Percentiles rank a stretch among this genome's conserved stretches.
Evolutionary conservation across 768 basidiomycete species (phyloP).

Genomic region (Fistulinella prunicolor): DNA sequence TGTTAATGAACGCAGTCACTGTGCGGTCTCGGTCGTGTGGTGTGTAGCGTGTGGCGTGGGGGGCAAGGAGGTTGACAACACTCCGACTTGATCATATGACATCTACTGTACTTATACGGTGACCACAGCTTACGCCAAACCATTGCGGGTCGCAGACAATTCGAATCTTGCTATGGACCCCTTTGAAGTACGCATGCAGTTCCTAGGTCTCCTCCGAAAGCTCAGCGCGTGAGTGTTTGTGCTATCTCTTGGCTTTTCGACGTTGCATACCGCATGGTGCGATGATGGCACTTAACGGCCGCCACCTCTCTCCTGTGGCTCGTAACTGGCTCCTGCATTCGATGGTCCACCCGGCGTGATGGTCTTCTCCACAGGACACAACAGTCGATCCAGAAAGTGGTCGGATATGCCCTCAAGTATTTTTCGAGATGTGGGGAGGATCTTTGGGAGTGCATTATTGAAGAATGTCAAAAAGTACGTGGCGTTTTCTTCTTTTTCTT

Average conservation of each 20-base stretch:
- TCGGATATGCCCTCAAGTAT: constrained; percentile 80
- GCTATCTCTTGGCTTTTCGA: no score
- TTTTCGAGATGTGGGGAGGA: constrained; percentile 86
- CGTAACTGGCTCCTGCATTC: background rate
- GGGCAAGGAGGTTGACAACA: no score
- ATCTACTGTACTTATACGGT: background rate
- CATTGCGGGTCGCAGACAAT: background rate
- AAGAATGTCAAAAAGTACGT: constrained; percentile 83
- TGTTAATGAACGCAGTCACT: no score
- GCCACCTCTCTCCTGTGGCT: background rate
- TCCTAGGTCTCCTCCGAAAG: constrained; percentile 56
- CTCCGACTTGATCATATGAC: no score
- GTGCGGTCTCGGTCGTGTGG: no score
- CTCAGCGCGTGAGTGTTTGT: constrained; percentile 56
- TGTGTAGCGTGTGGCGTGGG: no score
- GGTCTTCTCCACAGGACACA: constrained; percentile 55
- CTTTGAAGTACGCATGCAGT: constrained; percentile 74
- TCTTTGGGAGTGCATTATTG: constrained; percentile 89
- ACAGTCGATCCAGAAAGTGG: constrained; percentile 85
- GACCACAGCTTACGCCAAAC: no score
- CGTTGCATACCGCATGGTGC: background rate
- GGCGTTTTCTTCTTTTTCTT: background rate
- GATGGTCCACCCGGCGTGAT: background rate
- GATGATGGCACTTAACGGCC: background rate
- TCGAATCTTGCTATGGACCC: constrained; percentile 39